A percentile compares a stretch with the other conserved stretches of the same genome.
Conservation (phyloP, 148 eudicot species). For the Rhododendron molle region DNA sequence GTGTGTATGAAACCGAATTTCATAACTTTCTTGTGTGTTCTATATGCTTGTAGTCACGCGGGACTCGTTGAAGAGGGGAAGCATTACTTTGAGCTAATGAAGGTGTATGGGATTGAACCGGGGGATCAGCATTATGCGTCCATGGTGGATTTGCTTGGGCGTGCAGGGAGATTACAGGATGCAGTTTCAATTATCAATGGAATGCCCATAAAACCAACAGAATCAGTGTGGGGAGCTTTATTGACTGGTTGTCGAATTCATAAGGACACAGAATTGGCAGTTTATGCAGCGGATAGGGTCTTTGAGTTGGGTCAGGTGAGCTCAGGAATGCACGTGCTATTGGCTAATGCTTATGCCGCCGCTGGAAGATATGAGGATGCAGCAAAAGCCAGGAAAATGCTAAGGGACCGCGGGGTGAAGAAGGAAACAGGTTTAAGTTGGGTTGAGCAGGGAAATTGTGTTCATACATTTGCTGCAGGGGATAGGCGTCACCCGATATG, state of each 20-base stretch:
- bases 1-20: slow-evolving; percentile 61
- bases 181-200: slow-evolving; percentile 47
- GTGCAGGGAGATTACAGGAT: slow-evolving; percentile 78
- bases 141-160: slow-evolving; percentile 76
- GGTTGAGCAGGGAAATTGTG: slow-evolving; percentile 75
- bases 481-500: slow-evolving; percentile 48
- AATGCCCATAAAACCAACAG: slow-evolving; percentile 81
- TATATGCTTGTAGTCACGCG: slow-evolving; percentile 85
- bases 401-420: slow-evolving; percentile 69
- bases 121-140: slow-evolving; percentile 77
- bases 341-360: slow-evolving; percentile 78
- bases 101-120: slow-evolving; percentile 56
- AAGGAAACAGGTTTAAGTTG: slow-evolving; percentile 93
- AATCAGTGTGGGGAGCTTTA: slow-evolving; percentile 86
- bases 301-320: slow-evolving; percentile 63
- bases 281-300: slow-evolving; percentile 77
- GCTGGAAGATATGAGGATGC: slow-evolving; percentile 81
- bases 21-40: slow-evolving; percentile 66
- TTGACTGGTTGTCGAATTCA: slow-evolving; percentile 75
- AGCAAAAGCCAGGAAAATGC: slow-evolving; percentile 72
- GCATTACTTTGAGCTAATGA: slow-evolving; percentile 62
- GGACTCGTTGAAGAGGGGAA: slow-evolving; percentile 74
- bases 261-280: slow-evolving; percentile 62
- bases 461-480: slow-evolving; percentile 74
- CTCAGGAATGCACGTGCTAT: slow-evolving; percentile 61